Evolutionary conservation across 495 filamentous ascomycete genomes (phyloP).

Genomic region (Aspergillus asperescens): DNA sequence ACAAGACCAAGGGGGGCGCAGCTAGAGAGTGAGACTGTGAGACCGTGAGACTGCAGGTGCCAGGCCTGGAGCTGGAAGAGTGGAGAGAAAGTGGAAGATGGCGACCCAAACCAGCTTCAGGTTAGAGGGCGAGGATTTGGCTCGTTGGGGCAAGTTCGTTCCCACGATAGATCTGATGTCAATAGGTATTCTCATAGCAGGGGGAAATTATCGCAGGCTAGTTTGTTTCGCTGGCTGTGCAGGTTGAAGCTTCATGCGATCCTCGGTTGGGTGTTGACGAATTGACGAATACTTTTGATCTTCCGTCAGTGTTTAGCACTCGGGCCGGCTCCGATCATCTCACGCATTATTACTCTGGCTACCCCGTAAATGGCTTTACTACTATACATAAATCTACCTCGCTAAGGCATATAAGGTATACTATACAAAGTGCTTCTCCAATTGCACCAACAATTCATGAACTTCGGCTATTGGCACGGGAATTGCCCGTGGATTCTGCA

Average conservation of each 20-base stretch:
- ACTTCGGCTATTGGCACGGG: conserved; percentile 36
- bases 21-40: neutral
- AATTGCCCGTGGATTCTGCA: conserved; percentile 37
- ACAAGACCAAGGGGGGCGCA: neutral
- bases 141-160: conserved; percentile 10
- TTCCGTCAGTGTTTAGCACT: neutral
- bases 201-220: neutral
- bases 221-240: too few species aligned
- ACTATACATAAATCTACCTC: neutral
- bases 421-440: conserved; percentile 39
- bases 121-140: neutral
- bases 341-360: neutral
- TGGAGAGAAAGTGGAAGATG: neutral
- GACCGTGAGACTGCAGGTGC: too few species aligned
- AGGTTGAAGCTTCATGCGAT: conserved; percentile 3
- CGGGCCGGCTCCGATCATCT: neutral
- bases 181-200: too few species aligned
- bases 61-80: neutral
- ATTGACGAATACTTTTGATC: conserved; percentile 1
- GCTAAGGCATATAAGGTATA: neutral
- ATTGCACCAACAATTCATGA: conserved; percentile 35
- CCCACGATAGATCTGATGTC: too few species aligned
- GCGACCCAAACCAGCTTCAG: conserved; percentile 5
- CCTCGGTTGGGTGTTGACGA: conserved; percentile 2
- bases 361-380: neutral